Evolutionary conservation across 140 eudicot genomes (phyloP).

Genomic region (Bidens hawaiensis): DNA sequence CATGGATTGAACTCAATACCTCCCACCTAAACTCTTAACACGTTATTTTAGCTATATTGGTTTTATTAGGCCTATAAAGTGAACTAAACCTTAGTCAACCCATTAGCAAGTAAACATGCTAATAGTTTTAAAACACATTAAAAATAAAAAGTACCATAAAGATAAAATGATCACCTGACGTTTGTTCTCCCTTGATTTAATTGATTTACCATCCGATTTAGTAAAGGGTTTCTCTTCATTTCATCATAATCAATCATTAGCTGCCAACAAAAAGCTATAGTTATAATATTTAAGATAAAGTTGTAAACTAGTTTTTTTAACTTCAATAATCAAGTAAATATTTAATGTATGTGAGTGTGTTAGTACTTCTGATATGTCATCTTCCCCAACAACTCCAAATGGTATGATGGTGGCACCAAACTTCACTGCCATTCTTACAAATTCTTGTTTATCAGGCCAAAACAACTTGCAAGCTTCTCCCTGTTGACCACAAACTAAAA

Average conservation of each 20-base stretch:
- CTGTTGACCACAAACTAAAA: constrained; percentile 25
- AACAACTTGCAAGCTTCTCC: constrained; percentile 69
- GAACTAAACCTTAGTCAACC: too few relatives aligned
- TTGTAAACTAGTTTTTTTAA: background rate
- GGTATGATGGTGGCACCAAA: constrained; percentile 78
- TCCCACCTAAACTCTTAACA: too few relatives aligned
- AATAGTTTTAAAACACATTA: background rate
- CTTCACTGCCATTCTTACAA: constrained; percentile 74
- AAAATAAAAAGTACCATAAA: background rate
- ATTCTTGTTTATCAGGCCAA: constrained; percentile 86
- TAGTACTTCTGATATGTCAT: constrained; percentile 65
- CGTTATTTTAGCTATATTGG: too few relatives aligned
- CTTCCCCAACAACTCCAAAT: constrained; percentile 80
- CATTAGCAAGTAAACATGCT: background rate
- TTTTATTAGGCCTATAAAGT: too few relatives aligned
- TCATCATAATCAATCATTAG: constrained; percentile 45
- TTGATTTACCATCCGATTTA: constrained; percentile 16
- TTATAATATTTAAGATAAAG: background rate
- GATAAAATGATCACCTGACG: constrained; percentile 3
- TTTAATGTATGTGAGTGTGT: background rate
- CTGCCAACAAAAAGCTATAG: constrained; percentile 8
- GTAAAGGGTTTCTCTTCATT: constrained; percentile 49
- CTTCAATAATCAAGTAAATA: background rate
- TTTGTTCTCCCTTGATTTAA: constrained; percentile 22
- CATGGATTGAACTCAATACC: too few relatives aligned